Conservation (phyloP, 805 yeast species). For the Monosporozyma solicola region DNA sequence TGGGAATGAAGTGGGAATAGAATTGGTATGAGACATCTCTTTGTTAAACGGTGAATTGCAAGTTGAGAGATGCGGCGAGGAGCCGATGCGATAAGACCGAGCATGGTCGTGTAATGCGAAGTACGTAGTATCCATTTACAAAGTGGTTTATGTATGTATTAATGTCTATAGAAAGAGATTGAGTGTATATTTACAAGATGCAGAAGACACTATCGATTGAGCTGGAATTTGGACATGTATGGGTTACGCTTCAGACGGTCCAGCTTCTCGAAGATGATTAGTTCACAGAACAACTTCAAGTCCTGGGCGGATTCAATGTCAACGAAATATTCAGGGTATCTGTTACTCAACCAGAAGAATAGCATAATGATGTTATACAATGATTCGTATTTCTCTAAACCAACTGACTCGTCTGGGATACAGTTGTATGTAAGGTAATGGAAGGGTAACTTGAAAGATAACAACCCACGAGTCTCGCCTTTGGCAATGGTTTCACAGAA, state of each 20-base stretch:
- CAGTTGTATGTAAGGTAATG: constrained; percentile 19
- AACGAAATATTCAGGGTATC: constrained; percentile 75
- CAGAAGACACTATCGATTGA: neutral
- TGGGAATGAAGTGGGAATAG: neutral
- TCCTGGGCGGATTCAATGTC: constrained; percentile 69
- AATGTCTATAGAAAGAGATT: too few relatives aligned
- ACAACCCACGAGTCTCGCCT: constrained; percentile 44
- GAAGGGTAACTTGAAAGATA: constrained; percentile 39
- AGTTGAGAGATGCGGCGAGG: neutral
- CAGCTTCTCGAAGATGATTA: constrained; percentile 34
- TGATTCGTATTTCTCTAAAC: constrained; percentile 40
- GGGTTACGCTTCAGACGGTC: constrained; percentile 27
- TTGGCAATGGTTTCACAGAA: constrained; percentile 48
- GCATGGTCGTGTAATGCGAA: neutral
- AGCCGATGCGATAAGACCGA: neutral
- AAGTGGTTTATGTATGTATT: neutral
- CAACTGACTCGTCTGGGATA: constrained; percentile 21
- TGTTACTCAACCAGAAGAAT: constrained; percentile 77
- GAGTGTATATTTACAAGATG: neutral
- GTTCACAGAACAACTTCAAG: constrained; percentile 59
- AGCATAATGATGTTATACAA: constrained; percentile 59
- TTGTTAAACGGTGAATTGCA: neutral
- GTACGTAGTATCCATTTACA: neutral
- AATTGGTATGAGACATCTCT: neutral
- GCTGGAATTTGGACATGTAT: constrained; percentile 8